Evolutionary conservation across 2,329 filamentous ascomycete genomes (phyloP).

Genomic region (Cadophora gregata): DNA sequence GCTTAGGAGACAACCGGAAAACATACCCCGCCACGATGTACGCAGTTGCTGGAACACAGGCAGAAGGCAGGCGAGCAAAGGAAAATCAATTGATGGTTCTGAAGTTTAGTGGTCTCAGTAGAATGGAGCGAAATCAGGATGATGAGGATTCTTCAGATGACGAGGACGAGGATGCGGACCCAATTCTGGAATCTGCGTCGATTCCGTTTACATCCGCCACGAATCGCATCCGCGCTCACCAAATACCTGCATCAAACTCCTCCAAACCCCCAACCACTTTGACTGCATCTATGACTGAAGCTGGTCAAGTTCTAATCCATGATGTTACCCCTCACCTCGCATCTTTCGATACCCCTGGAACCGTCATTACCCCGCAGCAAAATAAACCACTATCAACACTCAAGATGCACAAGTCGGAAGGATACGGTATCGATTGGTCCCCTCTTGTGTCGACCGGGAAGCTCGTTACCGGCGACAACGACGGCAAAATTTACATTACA

Average conservation of each 20-base stretch:
- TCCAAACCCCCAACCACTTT: constrained; percentile 79
- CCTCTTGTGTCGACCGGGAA: constrained; percentile 80
- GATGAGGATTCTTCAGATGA: constrained; percentile 74
- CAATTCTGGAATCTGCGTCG: constrained; percentile 89
- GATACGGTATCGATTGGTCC: constrained; percentile 98
- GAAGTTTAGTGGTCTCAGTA: constrained; percentile 91
- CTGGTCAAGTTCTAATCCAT: constrained; percentile 86
- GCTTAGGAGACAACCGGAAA: constrained; percentile 85
- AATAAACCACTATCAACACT: constrained; percentile 90
- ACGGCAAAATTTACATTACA: constrained; percentile 88
- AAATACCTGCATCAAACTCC: constrained; percentile 74
- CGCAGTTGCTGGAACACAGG: constrained; percentile 92
- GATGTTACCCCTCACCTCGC: constrained; percentile 89
- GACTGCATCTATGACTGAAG: constrained; percentile 92
- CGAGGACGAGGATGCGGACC: constrained; percentile 78
- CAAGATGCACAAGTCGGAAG: constrained; percentile 89
- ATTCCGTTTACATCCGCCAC: constrained; percentile 88
- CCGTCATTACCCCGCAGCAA: constrained; percentile 77
- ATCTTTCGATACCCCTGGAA: constrained; percentile 89
- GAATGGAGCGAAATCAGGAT: constrained; percentile 75
- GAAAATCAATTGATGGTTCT: constrained; percentile 96
- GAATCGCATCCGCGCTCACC: constrained; percentile 90
- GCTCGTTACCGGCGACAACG: constrained; percentile 88
- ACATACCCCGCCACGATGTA: constrained; percentile 97
- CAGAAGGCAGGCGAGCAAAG: constrained; percentile 72